These are phyloP conservation scores for Syncephalastrum sp. DNA, from an alignment of 371 early-diverging fungal genomes.

Conservation along the genomic window DNA sequence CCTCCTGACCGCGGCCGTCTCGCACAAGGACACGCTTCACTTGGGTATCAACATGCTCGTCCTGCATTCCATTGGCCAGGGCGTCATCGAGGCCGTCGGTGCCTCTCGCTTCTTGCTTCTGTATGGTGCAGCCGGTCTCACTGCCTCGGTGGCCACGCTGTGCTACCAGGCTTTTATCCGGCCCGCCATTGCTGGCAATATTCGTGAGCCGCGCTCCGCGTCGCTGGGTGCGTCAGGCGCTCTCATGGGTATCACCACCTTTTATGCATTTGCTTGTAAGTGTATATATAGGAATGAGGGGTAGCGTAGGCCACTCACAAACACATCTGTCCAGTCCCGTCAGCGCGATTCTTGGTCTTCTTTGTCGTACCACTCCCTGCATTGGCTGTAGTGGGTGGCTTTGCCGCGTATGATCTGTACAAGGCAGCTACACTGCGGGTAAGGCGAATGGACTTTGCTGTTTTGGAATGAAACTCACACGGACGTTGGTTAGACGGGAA, in stretches of 20 bases:
- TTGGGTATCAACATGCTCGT: conserved; percentile 56
- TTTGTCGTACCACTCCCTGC: conserved; percentile 63
- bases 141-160: conserved; percentile 24
- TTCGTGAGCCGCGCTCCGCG: conserved; percentile 8
- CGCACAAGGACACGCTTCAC: conserved; percentile 49
- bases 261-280: conserved; percentile 54
- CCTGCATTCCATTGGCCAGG: conserved; percentile 42
- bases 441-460: conserved; percentile 6
- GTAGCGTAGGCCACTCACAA: neutral
- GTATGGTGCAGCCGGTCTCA: conserved; percentile 39
- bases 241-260: conserved; percentile 45
- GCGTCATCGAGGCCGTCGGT: conserved; percentile 43
- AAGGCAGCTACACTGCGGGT: conserved; percentile 37
- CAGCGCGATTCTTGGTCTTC: conserved; percentile 52
- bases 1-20: conserved; percentile 49
- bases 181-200: conserved; percentile 26
- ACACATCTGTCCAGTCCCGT: conserved; percentile 30
- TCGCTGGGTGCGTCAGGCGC: conserved; percentile 49
- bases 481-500: conserved; percentile 25
- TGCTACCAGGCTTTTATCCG: conserved; percentile 34
- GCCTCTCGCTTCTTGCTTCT: conserved; percentile 41
- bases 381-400: conserved; percentile 44
- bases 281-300: neutral
- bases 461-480: neutral
- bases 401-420: conserved; percentile 42